Evolutionary conservation across 352 stramenopile genomes (phyloP), one percentile per base, ranked within the genome.

Genomic region (Phytophthora syringae): DNA sequence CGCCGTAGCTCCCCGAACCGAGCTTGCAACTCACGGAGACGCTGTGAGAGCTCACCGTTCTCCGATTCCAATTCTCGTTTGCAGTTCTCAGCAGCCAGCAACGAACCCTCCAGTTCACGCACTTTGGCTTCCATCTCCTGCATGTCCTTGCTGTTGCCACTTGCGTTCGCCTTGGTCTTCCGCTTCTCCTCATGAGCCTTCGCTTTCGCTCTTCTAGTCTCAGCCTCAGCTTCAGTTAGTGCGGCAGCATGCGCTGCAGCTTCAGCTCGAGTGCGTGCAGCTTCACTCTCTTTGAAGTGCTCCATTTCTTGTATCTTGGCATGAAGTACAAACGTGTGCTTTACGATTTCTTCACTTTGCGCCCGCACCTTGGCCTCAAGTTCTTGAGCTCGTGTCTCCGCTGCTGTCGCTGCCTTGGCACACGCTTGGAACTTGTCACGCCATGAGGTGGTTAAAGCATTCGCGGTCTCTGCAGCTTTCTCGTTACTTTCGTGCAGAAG

Each of bases 251-350:
- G 58, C 10, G 65, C 56, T 2, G 74, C 70, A n/a, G 68, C 60
- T 36, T 82, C 77, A 0, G 70, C 70, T 27, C 63, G 62, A 13
- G 70, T 60, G 0, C 77, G 80, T 45, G 64, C 51, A 12, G 70
- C 50, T 62, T 90, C 83, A 34, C 53, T 82, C 15, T 90, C 83
- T 34, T 80, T 84, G 10, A 79, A 67, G 9, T 59, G 67, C n/a
- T 89, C 84, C 28, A 81, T 60, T 30, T 92, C 81, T n/a, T 79
- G 71, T 0, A 70, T 76, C 27, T 88, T 86, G 1, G 76, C 56
- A 30, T 80, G 72, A 15, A 89, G 60, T 21, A 92, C 70, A 12
- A 90, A 79, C 1, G 78, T 80, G 48, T 86, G 78, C 54, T 89
- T 88, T n/a, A 79, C 57, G 18, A 92, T 72, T 52, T 90, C 84